Evolutionary conservation across 495 filamentous ascomycete genomes (phyloP).

Genomic region (Thermochaetoides thermophila): DNA sequence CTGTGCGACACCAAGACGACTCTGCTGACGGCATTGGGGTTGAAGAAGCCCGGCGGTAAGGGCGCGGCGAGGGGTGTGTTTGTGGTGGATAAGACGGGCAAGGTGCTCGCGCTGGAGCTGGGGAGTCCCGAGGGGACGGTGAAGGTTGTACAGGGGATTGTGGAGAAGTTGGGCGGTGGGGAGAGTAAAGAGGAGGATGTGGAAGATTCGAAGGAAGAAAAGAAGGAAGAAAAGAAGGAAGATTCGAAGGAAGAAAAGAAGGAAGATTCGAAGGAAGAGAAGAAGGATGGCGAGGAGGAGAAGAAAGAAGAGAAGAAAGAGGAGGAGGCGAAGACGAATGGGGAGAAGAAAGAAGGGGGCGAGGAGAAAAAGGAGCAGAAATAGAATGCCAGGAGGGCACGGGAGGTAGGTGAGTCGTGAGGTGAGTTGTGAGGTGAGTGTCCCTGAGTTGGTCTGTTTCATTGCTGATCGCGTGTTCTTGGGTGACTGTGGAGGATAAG

Average conservation of each 20-base stretch:
- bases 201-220: slow-evolving; percentile 1
- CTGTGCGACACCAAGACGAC: slow-evolving; percentile 65
- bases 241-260: background rate
- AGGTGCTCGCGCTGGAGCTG: slow-evolving; percentile 45
- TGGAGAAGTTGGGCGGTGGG: slow-evolving; percentile 17
- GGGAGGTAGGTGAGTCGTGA: background rate
- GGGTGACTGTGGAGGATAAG: background rate
- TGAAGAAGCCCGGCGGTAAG: slow-evolving; percentile 53
- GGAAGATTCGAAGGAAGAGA: slow-evolving; percentile 2
- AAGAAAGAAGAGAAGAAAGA: slow-evolving; percentile 12
- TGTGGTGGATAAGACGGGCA: slow-evolving; percentile 62
- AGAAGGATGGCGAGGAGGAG: slow-evolving; percentile 9
- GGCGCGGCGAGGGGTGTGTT: slow-evolving; percentile 80
- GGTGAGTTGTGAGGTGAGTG: too few relatives aligned
- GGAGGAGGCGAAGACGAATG: slow-evolving; percentile 6
- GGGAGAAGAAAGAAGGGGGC: background rate
- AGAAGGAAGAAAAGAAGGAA: slow-evolving; percentile 5
- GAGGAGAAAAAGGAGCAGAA: background rate
- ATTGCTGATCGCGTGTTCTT: too few relatives aligned
- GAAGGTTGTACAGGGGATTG: slow-evolving; percentile 39
- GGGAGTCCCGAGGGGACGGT: slow-evolving; percentile 47
- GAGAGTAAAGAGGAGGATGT: slow-evolving; percentile 3
- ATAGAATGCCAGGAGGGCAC: background rate
- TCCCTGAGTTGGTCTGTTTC: too few relatives aligned
- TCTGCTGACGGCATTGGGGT: slow-evolving; percentile 58